Evolutionary conservation across 768 basidiomycete species (phyloP).

Genomic region (Rhizopogon vulgaris): DNA sequence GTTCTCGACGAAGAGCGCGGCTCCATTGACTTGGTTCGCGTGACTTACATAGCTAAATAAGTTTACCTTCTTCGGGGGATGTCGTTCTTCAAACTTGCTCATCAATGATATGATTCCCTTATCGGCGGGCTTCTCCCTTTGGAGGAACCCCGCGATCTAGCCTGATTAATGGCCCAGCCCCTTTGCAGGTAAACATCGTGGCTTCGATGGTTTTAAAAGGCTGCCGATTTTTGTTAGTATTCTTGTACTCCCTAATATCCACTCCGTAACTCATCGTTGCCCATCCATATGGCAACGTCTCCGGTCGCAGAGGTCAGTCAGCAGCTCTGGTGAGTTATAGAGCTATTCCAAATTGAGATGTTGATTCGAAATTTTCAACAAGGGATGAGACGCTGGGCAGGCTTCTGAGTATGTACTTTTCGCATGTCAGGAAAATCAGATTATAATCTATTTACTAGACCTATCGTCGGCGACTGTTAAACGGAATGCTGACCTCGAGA

Average conservation of each 20-base stretch:
- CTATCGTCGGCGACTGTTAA: constrained; percentile 60
- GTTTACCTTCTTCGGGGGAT: constrained; percentile 15
- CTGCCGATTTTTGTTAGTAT: constrained; percentile 16
- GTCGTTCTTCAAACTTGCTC: constrained; percentile 7
- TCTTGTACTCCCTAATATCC: constrained; percentile 32
- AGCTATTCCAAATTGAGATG: constrained; percentile 4
- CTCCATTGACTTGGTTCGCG: constrained; percentile 18
- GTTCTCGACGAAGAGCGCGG: constrained; percentile 19
- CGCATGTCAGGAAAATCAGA: constrained; percentile 1
- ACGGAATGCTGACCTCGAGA: constrained; percentile 58
- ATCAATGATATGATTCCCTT: constrained; percentile 17
- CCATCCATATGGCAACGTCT: constrained; percentile 48
- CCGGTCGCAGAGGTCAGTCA: constrained; percentile 54
- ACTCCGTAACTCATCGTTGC: constrained; percentile 20
- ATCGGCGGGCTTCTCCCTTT: constrained; percentile 39
- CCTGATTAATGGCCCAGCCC: constrained; percentile 47
- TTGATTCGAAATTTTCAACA: constrained; percentile 17
- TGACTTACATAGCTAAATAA: constrained; percentile 23
- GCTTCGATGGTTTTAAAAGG: constrained; percentile 32
- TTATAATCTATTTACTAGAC: constrained; percentile 31
- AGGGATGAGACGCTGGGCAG: constrained; percentile 66
- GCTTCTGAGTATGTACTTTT: constrained; percentile 44
- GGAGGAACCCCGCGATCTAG: constrained; percentile 51
- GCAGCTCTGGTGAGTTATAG: constrained; percentile 53
- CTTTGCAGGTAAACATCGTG: constrained; percentile 20